Base-by-base conservation (phyloP, 2,329 filamentous ascomycete species). In the Fusarium sp. region DNA sequence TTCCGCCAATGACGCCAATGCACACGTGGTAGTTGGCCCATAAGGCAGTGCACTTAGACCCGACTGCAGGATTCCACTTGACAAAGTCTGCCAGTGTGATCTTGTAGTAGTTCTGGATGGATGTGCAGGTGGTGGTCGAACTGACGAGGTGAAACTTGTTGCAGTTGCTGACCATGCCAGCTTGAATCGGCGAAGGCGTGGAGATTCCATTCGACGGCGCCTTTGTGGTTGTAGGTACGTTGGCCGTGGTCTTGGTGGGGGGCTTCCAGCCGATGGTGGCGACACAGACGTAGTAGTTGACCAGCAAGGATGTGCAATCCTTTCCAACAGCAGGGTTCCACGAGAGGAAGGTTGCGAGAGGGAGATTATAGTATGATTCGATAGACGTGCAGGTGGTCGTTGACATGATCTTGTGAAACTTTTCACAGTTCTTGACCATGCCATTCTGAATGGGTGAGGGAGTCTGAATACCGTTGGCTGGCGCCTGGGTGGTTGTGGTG, bases 391-490 rank as follows among this genome's bases (percentile, higher is more conserved):
- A 78, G 14, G 54, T 68, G 43, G 76, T 69, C 2, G 70, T 70
- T 4, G 35, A 25, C 5, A 27, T 22, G 11, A 75, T 66, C 8
- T 50, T 17, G 35, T 78, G 66, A 37, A 78, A 78, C 37, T 65
- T 65, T 22, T 79, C 65, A 50, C 73, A 78, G 61, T 75, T 75
- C 30, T 63, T 47, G 1, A 72, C 68, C 33, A 78, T 73, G 22
- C 61, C 68, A 6, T 61, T 68, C 58, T 78, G 76, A 4, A 63
- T 10, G 17, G 52, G 38, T 7, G 38, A 43, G 7, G 38, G 38
- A 10, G 38, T 43, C 11, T 43, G 38, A 20, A 43, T 43, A 43
- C 38, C 38, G 38, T 20, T 43, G 38, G 38, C 11, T 11, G n/a
- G 38, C 11, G n/a, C 38, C 38, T 43, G 20, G 5, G 38, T 43